These are phyloP conservation scores for Sclerotinia borealis DNA, from an alignment of 2,329 filamentous ascomycete genomes.

Conservation along the genomic window DNA sequence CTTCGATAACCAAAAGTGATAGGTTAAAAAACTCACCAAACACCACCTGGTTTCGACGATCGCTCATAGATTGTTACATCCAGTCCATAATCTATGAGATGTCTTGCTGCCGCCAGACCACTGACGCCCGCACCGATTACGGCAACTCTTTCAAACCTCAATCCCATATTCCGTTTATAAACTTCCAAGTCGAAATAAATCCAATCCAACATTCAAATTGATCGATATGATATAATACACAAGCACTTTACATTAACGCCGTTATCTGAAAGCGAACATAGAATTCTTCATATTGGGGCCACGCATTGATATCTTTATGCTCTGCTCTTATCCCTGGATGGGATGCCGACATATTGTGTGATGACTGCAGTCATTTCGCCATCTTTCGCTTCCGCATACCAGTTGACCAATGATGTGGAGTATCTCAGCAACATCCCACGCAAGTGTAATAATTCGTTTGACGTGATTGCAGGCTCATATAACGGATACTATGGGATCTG, in stretches of 20 bases:
- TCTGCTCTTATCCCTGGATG: background rate
- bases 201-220: conserved; percentile 2
- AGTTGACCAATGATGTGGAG: background rate
- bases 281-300: too few relatives aligned
- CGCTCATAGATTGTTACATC: conserved; percentile 51
- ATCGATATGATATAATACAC: background rate
- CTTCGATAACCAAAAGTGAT: background rate
- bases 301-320: background rate
- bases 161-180: background rate
- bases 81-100: conserved; percentile 40
- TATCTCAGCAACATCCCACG: background rate
- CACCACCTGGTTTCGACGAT: conserved; percentile 45
- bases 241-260: background rate
- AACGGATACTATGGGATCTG: background rate
- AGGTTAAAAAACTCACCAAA: conserved; percentile 37
- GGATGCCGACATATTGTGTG: conserved; percentile 1
- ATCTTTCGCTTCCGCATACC: background rate
- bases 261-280: background rate
- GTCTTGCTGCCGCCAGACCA: conserved; percentile 41
- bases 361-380: conserved; percentile 2
- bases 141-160: conserved; percentile 32
- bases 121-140: conserved; percentile 48
- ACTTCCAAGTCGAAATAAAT: conserved; percentile 1
- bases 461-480: conserved; percentile 1
- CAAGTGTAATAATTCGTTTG: background rate